Base-by-base conservation (phyloP, 805 yeast genomes). In the Saturnispora serradocipensis region DNA sequence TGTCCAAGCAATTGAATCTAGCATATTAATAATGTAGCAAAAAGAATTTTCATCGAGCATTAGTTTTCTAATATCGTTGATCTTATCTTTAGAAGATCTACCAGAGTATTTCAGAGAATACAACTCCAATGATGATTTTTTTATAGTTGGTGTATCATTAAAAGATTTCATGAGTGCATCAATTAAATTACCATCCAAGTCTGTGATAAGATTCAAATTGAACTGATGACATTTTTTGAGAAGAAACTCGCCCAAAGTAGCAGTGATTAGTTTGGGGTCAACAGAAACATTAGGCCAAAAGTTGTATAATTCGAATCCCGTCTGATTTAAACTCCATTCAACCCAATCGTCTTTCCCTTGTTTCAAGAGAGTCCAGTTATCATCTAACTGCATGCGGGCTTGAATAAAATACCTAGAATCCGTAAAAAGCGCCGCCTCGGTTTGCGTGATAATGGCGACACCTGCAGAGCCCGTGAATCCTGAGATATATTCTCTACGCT, bases 391-490 rank as follows among this genome's bases (percentile, higher is more conserved):
- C 53, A 83, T 79, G 22, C 77, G 80, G 1, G 98, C 98, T 69
- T 93, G 99, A 53, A 87, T 72, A 66, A 88, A 93, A 70, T 93
- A 93, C 57, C 99, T 75, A 2, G 98, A 98, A 67, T 93, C 99
- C 0, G 99, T 93, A 8, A 95, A 81, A 48, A 93, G 69, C 0
- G 85, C 86, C 13, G 96, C 95, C 45, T 80, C 77, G 30, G 68
- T 67, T 40, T 73, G 59, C 6, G 96, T 82, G 18, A 91, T 75
- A n/a, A 93, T 76, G 1, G 96, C 97, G 22, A 88, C 72, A 24
- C 98, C 99, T 2, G 97, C 95, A 46, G 91, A 82, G 0, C 98
- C 99, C 11, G 91, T 84, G 69, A 91, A 91, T 0, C 89, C 97
- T 6, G 90, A 77, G 27, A 91, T 84, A 60, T 76, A 91, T 50